Evolutionary conservation across 2,329 filamentous ascomycete species (phyloP).

Genomic region (Calycina herbarum): DNA sequence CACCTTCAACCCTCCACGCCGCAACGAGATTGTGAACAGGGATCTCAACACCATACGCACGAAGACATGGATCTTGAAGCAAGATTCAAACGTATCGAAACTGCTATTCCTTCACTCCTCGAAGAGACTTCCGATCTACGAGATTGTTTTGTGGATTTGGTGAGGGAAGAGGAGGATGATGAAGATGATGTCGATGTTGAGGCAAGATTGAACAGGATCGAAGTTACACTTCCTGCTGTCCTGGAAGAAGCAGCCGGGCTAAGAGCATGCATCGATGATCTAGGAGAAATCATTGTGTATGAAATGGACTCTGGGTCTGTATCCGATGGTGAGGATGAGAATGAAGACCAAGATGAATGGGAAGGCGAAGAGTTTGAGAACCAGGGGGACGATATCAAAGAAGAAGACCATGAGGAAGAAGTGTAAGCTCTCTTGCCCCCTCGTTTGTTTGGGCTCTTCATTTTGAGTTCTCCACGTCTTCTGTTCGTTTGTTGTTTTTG

Average conservation of each 20-base stretch:
- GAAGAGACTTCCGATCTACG: not conserved
- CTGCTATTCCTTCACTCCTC: not conserved
- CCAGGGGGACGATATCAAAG: not conserved
- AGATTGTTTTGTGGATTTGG: not conserved
- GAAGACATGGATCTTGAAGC: not conserved
- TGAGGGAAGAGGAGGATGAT: not conserved
- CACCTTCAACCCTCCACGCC: not conserved
- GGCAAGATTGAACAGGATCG: not conserved
- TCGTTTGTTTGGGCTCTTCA: no score
- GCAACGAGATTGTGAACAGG: not conserved
- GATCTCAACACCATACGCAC: not conserved
- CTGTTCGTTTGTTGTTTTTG: no score
- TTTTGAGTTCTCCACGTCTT: no score
- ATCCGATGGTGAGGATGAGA: not conserved
- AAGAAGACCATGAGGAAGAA: not conserved
- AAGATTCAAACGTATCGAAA: not conserved
- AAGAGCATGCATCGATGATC: not conserved
- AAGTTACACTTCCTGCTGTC: not conserved
- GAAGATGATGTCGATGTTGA: not conserved
- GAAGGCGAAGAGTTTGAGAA: not conserved
- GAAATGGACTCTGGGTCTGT: not conserved
- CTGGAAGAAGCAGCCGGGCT: not conserved
- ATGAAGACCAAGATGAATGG: not conserved
- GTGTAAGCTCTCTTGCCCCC: no score
- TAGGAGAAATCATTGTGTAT: not conserved